Evolutionary conservation across 2,329 filamentous ascomycete genomes (phyloP).

Genomic region (Calonectria hawksworthii): DNA sequence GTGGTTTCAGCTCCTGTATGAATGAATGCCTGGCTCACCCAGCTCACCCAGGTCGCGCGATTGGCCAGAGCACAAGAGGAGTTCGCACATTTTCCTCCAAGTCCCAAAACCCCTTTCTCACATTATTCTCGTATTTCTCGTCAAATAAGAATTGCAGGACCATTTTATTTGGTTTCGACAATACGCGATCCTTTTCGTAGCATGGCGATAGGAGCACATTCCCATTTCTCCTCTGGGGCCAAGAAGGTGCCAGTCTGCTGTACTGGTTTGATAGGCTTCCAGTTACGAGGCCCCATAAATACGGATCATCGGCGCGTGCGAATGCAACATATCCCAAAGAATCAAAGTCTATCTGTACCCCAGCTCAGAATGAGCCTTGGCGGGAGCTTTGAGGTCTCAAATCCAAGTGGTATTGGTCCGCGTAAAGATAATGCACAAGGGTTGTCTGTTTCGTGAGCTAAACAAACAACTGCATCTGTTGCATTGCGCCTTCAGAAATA

Average conservation of each 20-base stretch:
- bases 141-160: background rate
- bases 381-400: background rate
- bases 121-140: background rate
- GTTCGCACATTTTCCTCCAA: too few relatives aligned
- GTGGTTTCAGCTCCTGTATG: too few relatives aligned
- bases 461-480: background rate
- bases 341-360: background rate
- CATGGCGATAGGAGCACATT: background rate
- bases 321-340: background rate
- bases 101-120: background rate
- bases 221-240: background rate
- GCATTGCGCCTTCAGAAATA: background rate
- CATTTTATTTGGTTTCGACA: background rate
- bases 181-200: background rate
- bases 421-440: background rate
- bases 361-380: background rate
- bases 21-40: too few relatives aligned
- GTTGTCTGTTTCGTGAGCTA: background rate
- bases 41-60: too few relatives aligned
- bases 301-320: background rate
- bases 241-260: background rate
- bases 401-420: background rate
- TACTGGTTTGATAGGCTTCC: background rate
- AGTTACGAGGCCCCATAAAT: background rate
- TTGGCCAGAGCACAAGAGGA: too few relatives aligned